Evolutionary conservation across 106 monocot genomes (phyloP).

Genomic region (Allium sativum): DNA sequence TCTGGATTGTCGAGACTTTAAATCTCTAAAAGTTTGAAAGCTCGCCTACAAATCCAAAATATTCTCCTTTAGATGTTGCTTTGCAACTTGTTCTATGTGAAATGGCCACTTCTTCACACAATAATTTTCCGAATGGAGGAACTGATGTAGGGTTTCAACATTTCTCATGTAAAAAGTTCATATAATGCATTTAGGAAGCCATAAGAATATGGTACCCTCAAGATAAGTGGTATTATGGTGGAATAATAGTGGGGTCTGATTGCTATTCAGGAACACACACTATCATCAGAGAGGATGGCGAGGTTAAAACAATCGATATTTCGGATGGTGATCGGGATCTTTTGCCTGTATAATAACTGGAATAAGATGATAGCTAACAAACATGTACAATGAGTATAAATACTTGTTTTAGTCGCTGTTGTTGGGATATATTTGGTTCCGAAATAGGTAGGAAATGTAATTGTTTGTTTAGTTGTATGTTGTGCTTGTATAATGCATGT

Average conservation of each 20-base stretch:
- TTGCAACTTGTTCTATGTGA: slow-evolving; percentile 25
- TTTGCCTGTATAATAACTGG: slow-evolving; percentile 6
- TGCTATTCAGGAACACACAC: slow-evolving; percentile 38
- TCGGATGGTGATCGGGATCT: slow-evolving; percentile 48
- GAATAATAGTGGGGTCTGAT: slow-evolving; percentile 43
- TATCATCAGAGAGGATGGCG: slow-evolving; percentile 40
- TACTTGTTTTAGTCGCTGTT: too few species aligned
- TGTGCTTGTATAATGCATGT: too few species aligned
- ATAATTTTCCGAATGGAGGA: slow-evolving; percentile 9
- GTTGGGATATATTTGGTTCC: too few species aligned
- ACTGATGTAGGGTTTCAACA: slow-evolving; percentile 16
- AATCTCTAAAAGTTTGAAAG: slow-evolving; percentile 79
- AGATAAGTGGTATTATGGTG: slow-evolving; percentile 40
- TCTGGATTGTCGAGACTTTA: too few species aligned
- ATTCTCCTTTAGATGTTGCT: slow-evolving; percentile 31
- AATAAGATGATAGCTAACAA: neutral
- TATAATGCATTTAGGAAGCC: slow-evolving; percentile 36
- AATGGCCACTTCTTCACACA: slow-evolving; percentile 25
- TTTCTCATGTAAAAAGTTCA: slow-evolving; percentile 14
- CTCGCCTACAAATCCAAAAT: slow-evolving; percentile 44
- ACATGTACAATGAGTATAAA: too few species aligned
- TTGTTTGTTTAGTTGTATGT: too few species aligned
- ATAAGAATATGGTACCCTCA: slow-evolving; percentile 40
- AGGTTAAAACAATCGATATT: slow-evolving; percentile 42
- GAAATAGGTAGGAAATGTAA: too few species aligned